phyloP scores from a whole-genome alignment of 192 early-diverging fungal species.

The Mycoemilia scoparia region DNA sequence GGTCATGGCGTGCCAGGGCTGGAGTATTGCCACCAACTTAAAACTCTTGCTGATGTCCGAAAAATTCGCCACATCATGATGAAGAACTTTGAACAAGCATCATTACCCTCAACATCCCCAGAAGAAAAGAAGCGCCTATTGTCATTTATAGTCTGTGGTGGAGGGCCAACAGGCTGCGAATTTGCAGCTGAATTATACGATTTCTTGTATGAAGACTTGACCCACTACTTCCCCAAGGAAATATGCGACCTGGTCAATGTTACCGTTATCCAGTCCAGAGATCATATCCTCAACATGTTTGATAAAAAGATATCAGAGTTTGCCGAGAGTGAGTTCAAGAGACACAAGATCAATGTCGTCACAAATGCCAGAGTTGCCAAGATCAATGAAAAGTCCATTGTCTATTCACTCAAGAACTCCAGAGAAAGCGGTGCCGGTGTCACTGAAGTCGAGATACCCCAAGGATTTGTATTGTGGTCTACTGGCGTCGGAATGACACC shows the following conservation, averaged over 20 bases:
- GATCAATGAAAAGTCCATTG: slow-evolving; percentile 38
- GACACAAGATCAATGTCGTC: slow-evolving; percentile 59
- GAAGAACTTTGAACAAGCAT: slow-evolving; percentile 63
- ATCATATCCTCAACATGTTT: slow-evolving; percentile 55
- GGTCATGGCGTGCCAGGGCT: slow-evolving; percentile 68
- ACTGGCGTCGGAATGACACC: slow-evolving; percentile 52
- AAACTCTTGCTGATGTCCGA: slow-evolving; percentile 65
- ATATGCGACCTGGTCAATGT: slow-evolving; percentile 49
- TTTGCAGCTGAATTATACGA: slow-evolving; percentile 62
- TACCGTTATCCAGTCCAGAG: slow-evolving; percentile 64
- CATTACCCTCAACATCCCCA: slow-evolving; percentile 39
- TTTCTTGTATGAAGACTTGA: slow-evolving; percentile 64
- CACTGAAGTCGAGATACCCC: slow-evolving; percentile 27
- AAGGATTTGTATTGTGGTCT: slow-evolving; percentile 57
- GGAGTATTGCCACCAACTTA: slow-evolving; percentile 64
- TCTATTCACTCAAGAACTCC: slow-evolving; percentile 26
- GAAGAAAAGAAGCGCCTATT: slow-evolving; percentile 45
- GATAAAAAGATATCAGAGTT: slow-evolving; percentile 63
- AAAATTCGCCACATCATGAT: slow-evolving; percentile 58
- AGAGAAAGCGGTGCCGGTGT: slow-evolving; percentile 11
- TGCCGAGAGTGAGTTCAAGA: slow-evolving; percentile 45
- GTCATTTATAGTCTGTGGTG: slow-evolving; percentile 73
- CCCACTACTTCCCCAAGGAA: slow-evolving; percentile 50
- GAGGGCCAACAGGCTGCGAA: slow-evolving; percentile 70
- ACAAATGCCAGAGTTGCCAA: slow-evolving; percentile 40